phyloP scores from a whole-genome alignment of 2,329 filamentous ascomycete species.

The Elsinoe arachidis region DNA sequence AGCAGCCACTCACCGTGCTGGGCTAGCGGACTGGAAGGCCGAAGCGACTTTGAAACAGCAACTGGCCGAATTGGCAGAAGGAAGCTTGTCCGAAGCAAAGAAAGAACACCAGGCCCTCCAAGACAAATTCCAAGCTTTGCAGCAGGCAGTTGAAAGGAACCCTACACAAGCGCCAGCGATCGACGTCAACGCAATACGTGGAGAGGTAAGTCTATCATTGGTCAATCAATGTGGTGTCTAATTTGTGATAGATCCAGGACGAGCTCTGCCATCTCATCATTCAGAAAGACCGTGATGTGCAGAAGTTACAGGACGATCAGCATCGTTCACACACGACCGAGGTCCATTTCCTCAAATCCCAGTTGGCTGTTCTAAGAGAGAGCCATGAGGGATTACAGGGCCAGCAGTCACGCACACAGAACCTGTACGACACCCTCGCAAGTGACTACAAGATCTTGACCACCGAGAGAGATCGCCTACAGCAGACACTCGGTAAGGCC shows the following conservation, averaged over 20 bases:
- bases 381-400: not conserved
- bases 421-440: not conserved
- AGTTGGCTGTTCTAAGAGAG: not conserved
- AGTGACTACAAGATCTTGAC: not conserved
- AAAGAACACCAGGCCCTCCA: not conserved
- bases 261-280: not conserved
- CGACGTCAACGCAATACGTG: not conserved
- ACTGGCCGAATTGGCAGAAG: not conserved
- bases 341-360: not conserved
- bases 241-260: not conserved
- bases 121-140: not conserved
- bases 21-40: not conserved
- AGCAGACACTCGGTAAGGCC: not conserved
- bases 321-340: not conserved
- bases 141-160: not conserved
- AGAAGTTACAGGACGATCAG: slow-evolving; percentile 11
- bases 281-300: slow-evolving; percentile 16
- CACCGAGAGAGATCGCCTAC: slow-evolving; percentile 2
- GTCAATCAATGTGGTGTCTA: not conserved
- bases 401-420: not conserved
- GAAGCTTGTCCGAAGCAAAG: not conserved
- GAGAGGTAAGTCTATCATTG: not conserved
- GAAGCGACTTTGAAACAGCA: not conserved
- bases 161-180: not conserved
- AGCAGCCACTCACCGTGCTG: not conserved